Conservation (phyloP, 2,329 filamentous ascomycete genomes). For the Neonectria hederae region DNA sequence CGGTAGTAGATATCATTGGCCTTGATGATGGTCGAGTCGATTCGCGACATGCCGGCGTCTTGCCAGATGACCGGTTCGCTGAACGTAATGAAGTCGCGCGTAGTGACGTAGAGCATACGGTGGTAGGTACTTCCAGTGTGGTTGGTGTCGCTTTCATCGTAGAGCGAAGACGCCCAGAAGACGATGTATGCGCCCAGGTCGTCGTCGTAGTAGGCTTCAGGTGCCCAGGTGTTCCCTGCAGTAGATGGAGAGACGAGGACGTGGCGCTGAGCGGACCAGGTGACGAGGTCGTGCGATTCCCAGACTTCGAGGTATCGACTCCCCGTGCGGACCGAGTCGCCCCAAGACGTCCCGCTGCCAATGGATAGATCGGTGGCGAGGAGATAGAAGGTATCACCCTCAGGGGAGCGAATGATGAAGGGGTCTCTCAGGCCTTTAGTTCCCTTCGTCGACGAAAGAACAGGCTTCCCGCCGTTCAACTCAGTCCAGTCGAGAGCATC, state of each 20-base stretch:
- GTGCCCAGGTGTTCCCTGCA: slow-evolving; percentile 64
- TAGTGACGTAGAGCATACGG: slow-evolving; percentile 62
- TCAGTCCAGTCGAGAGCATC: slow-evolving; percentile 61
- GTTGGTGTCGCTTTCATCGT: slow-evolving; percentile 50
- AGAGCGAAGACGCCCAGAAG: slow-evolving; percentile 58
- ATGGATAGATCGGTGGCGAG: slow-evolving; percentile 64
- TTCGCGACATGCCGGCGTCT: slow-evolving; percentile 60
- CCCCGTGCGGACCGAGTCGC: slow-evolving; percentile 55
- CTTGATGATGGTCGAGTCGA: slow-evolving; percentile 62
- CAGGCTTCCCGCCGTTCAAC: slow-evolving; percentile 57
- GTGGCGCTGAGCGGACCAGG: slow-evolving; percentile 62
- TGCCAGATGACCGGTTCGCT: slow-evolving; percentile 60
- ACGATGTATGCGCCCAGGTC: slow-evolving; percentile 54
- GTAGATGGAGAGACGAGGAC: slow-evolving; percentile 58
- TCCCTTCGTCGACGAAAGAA: slow-evolving; percentile 56
- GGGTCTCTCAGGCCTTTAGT: slow-evolving; percentile 62
- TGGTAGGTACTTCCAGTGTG: slow-evolving; percentile 58
- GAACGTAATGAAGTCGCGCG: slow-evolving; percentile 61
- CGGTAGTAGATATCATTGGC: slow-evolving; percentile 56
- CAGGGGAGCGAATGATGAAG: slow-evolving; percentile 60
- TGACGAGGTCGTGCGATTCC: slow-evolving; percentile 60
- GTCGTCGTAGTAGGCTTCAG: slow-evolving; percentile 60
- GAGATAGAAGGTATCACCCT: slow-evolving; percentile 61
- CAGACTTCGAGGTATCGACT: slow-evolving; percentile 63
- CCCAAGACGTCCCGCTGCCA: slow-evolving; percentile 63